These are phyloP conservation scores for Colletotrichum sp. DNA, from an alignment of 2,329 filamentous ascomycete species.

Conservation along the genomic window DNA sequence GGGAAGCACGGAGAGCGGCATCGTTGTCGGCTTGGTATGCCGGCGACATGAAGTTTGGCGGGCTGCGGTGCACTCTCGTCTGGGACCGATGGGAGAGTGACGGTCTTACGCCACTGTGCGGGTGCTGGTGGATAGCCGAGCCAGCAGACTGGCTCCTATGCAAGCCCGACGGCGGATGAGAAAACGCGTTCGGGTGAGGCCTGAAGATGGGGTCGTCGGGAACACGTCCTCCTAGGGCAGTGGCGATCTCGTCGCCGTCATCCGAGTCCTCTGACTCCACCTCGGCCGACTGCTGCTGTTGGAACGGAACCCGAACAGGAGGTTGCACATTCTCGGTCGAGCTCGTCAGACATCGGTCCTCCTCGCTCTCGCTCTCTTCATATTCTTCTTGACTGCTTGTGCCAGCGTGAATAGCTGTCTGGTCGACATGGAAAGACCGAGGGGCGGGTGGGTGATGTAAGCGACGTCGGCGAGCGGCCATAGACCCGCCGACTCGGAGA, in stretches of 20 bases:
- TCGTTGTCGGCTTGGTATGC: conserved; percentile 88
- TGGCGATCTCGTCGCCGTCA: conserved; percentile 75
- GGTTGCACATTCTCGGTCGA: conserved; percentile 57
- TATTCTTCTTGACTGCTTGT: conserved; percentile 92
- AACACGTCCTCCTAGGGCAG: conserved; percentile 69
- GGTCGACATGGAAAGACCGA: conserved; percentile 38
- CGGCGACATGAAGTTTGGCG: conserved; percentile 71
- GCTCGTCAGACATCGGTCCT: conserved; percentile 69
- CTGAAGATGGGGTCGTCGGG: conserved; percentile 67
- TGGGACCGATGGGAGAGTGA: conserved; percentile 53
- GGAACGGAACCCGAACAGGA: conserved; percentile 29
- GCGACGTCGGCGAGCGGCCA: conserved; percentile 63
- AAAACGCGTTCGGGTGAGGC: conserved; percentile 91
- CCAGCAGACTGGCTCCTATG: conserved; percentile 55
- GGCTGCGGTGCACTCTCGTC: conserved; percentile 47
- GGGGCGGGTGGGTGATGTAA: conserved; percentile 36
- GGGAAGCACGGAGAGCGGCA: conserved; percentile 85
- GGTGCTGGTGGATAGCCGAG: conserved; percentile 52
- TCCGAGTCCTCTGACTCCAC: conserved; percentile 54
- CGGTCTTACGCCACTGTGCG: conserved; percentile 54
- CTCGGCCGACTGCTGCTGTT: conserved; percentile 31
- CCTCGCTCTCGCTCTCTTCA: conserved; percentile 90
- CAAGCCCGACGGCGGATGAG: conserved; percentile 71
- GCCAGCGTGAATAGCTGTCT: conserved; percentile 44
- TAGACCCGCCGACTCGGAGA: conserved; percentile 73